These are phyloP conservation scores for Wickerhamiella lipophila DNA, from an alignment of 805 yeast genomes.

Conservation along the genomic window DNA sequence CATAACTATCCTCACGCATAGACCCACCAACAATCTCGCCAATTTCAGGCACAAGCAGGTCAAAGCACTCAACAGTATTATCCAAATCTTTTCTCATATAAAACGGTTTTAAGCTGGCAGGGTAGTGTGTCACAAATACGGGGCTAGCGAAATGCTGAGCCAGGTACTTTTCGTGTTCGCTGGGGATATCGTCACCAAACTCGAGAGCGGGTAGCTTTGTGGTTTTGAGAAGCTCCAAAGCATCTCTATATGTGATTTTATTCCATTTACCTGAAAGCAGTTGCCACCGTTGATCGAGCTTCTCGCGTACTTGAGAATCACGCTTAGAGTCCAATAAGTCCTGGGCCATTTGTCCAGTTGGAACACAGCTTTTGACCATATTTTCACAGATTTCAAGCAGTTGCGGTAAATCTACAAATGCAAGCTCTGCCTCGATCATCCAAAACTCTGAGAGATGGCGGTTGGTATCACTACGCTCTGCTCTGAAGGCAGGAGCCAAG, in stretches of 20 bases:
- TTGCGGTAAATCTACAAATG: conserved; percentile 46
- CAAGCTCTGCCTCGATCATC: conserved; percentile 92
- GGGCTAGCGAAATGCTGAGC: conserved; percentile 53
- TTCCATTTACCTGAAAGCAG: conserved; percentile 48
- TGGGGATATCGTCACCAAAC: conserved; percentile 54
- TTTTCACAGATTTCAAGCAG: conserved; percentile 54
- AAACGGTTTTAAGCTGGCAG: conserved; percentile 67
- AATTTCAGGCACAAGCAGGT: conserved; percentile 73
- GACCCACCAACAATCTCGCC: conserved; percentile 96
- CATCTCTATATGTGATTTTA: conserved; percentile 61
- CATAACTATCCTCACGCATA: conserved; percentile 61
- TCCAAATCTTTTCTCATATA: conserved; percentile 59
- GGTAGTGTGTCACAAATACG: conserved; percentile 83
- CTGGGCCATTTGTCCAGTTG: conserved; percentile 18
- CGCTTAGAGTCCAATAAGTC: conserved; percentile 25
- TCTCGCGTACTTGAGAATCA: conserved; percentile 28
- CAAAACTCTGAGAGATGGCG: conserved; percentile 91
- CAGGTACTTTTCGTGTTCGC: conserved; percentile 87
- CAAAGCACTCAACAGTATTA: conserved; percentile 59
- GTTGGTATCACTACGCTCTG: conserved; percentile 82
- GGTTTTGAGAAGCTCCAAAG: conserved; percentile 41
- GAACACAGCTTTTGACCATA: conserved; percentile 49
- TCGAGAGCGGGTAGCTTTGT: conserved; percentile 29
- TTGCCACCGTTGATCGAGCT: conserved; percentile 46
- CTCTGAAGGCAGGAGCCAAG: conserved; percentile 82